Evolutionary conservation across 805 yeast species (phyloP), one percentile per base, ranked within the genome.

Genomic region (Wickerhamiella sorbophila): DNA sequence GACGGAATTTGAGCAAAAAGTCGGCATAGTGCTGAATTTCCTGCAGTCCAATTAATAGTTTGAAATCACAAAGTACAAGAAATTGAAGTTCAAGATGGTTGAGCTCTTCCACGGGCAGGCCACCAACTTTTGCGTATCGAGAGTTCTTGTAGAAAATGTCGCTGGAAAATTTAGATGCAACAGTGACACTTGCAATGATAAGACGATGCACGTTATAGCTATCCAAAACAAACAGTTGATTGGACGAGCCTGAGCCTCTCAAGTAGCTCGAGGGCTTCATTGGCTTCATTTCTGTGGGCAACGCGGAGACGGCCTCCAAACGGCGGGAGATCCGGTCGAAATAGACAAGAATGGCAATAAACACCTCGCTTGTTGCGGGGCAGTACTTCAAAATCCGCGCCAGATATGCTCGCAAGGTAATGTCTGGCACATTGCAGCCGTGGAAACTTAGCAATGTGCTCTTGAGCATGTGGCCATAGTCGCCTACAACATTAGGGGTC

Each of bases 361-460:
- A 91, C 27, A 91, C 97, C 58, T 91, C 97, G 61, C 88, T 88
- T 2, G 98, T 87, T n/a, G 91, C 91, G 0, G 99, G 97, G 60
- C 99, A 91, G 63, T 91, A 91, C 61, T 88, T 88, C 58, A 88
- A 73, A 22, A 91, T 88, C 56, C 98, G 75, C 34, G 84, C 73
- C 45, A 91, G 69, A 58, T 91, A 91, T 17, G 94, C 91, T 53
- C 85, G 86, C 38, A 91, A 70, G 10, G 87, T 75, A 41, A 91
- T 91, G n/a, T 93, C 95, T 1, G 98, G 98, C 8, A 91, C 79
- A 56, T 88, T 93, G 44, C 94, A 77, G 15, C 98, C 98, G 60
- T 86, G 95, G 59, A 91, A 91, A 36, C 95, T 91, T 44, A 88
- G 64, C 3, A 88, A 83, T 18, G 54, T 40, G 10, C 18, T 35